phyloP scores from a whole-genome alignment of 2,329 filamentous ascomycete species.

The Akanthomyces muscarius region DNA sequence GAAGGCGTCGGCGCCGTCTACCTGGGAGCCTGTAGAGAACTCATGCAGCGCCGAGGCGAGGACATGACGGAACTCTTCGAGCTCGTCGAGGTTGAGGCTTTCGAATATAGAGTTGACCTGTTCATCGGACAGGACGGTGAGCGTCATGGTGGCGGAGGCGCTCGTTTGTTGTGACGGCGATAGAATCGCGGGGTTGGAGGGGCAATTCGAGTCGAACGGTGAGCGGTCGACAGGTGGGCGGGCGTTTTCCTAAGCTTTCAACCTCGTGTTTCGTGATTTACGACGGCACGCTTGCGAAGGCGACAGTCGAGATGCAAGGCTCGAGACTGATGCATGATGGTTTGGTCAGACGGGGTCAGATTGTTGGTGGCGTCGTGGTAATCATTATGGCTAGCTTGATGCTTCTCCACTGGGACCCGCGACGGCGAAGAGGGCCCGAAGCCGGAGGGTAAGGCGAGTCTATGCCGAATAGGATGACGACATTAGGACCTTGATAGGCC shows the following conservation, averaged over 20 bases:
- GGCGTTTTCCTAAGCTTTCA: background rate
- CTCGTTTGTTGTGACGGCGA: background rate
- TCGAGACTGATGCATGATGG: background rate
- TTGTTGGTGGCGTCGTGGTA: conserved; percentile 7
- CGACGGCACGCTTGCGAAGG: background rate
- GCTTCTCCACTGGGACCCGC: conserved; percentile 8
- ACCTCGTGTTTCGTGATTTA: background rate
- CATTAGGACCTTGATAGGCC: background rate
- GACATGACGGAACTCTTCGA: conserved; percentile 46
- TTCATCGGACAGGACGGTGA: conserved; percentile 55
- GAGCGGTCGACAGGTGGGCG: background rate
- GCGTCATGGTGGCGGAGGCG: conserved; percentile 43
- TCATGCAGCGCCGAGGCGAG: conserved; percentile 54
- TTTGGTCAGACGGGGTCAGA: conserved; percentile 5
- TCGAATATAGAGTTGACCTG: conserved; percentile 54
- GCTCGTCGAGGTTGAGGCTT: conserved; percentile 47
- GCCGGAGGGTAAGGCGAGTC: background rate
- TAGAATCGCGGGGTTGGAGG: conserved; percentile 14
- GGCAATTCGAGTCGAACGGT: background rate
- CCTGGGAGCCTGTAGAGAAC: conserved; percentile 54
- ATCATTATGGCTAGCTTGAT: background rate
- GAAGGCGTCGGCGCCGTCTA: conserved; percentile 39
- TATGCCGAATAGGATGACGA: background rate
- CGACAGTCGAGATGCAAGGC: background rate
- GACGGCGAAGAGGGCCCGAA: background rate